Evolutionary conservation across 2,329 filamentous ascomycete genomes (phyloP), one percentile per base, ranked within the genome.

Genomic region (Dactylellina drechsleri): DNA sequence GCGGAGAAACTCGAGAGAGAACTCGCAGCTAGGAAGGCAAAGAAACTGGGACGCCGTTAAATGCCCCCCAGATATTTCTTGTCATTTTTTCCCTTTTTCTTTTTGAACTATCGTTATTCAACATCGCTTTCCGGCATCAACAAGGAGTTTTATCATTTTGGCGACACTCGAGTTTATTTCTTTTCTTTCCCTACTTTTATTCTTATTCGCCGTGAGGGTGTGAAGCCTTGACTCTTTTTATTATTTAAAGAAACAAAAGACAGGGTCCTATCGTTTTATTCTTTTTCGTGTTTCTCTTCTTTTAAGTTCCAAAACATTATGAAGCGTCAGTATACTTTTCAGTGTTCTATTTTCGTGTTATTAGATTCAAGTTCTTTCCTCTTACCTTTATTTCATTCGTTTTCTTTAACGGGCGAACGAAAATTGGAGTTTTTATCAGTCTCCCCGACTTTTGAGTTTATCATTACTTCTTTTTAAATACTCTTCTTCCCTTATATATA

Each of bases 1-100:
- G 76, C 79, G 41, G 78, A 79, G 62, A 79, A 62, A 57, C 62
- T 77, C 15, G 78, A 79, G 59, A 77, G 62, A 49, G 74, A 78
- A 28, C 65, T 78, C n/a, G 77, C 77, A n/a, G 76, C 76, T 1
- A 75, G 59, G 36, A 79, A 79, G 49, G 74, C 58, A 31, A 78
- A 70, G 41, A 79, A 77, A 43, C n/a, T 64, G 28, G 47, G 40
- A 4, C 54, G 70, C 66, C 74, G 61, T 75, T 77, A 60, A 36
- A 7, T 36, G 5, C 31, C 1, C 10, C 31, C 31, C 2, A 8
- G 6, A 10, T 1, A 36, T 36, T 36, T 36, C 31, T 61, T 58
- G 31, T 40, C 28, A 40, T 18, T 4, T 28, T 15, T 56, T 15
- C 45, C 4, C 31, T 47, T 49, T 56, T 2, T 52, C 53, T 43